Evolutionary conservation across 257 asterid species (phyloP), one percentile per base, ranked within the genome.

Genomic region (Ehretia macrophylla): DNA sequence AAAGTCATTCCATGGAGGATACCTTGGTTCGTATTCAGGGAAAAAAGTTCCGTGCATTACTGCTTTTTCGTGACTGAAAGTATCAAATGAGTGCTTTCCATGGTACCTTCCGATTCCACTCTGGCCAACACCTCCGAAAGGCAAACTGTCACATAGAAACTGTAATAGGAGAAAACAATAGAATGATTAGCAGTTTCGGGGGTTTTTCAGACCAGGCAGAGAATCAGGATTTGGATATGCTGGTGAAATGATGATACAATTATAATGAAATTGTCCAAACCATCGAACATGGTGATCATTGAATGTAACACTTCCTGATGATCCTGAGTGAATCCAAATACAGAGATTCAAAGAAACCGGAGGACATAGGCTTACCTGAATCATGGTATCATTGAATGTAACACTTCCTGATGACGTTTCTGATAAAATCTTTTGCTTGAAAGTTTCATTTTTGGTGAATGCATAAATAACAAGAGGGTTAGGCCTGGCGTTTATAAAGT

Each of bases 91-190:
- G 76, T 75, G 83, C 80, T 91, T 91, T 54, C 96, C 96, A 17
- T 91, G 96, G 78, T 91, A 91, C 67, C 96, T 76, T 32, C 96
- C 96, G 3, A 72, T 63, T 3, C 98, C 96, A 59, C 98, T 91
- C 59, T 72, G 72, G 35, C 98, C 98, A 5, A 91, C 86, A 17
- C 98, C 96, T 64, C 96, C 98, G 47, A 91, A 91, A 4, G 98
- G 96, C 64, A 91, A 66, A 0, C 69, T 45, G 1, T 90, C 98
- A 16, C 89, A 78, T 65, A 90, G 0, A 66, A 87, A 90, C 96
- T 90, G 80, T 70, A 72, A 50, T 11, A 11, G 17, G n/a, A 64
- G 14, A 32, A n/a, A n/a, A n/a, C n/a, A n/a, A n/a, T 45, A 14
- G 46, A 38, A 12, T 39, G n/a, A 39, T 8, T 1, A 14, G 22